Conservation (phyloP, 139 green algal species). For the Chlorella sp. region DNA sequence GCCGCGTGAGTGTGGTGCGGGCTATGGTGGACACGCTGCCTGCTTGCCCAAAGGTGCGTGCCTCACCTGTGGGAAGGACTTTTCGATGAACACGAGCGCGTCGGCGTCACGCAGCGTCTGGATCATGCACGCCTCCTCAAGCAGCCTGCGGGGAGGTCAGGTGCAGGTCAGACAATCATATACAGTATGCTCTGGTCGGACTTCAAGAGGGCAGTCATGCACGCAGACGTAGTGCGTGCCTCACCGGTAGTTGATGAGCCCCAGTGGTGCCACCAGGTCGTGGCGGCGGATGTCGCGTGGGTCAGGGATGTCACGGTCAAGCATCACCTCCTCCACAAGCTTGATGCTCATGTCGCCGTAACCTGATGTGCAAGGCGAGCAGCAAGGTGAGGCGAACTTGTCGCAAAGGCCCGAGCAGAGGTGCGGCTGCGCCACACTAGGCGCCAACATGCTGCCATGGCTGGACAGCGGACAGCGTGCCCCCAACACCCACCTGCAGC, state of each 20-base stretch:
- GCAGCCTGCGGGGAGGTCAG: conserved; percentile 12
- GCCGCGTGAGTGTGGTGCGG: neutral
- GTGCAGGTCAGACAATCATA: neutral
- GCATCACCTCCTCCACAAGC: conserved; percentile 46
- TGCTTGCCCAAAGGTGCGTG: neutral
- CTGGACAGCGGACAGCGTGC: no score
- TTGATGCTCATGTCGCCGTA: conserved; percentile 19
- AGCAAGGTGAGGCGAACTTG: no score
- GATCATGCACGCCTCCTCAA: conserved; percentile 36
- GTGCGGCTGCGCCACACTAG: no score
- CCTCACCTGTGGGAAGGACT: conserved; percentile 29
- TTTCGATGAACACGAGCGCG: conserved; percentile 50
- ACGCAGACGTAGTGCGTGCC: neutral
- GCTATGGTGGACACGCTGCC: neutral
- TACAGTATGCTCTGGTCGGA: no score
- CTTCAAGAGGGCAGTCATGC: neutral
- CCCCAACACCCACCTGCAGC: conserved; percentile 24
- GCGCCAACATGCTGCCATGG: no score
- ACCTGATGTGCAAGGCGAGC: conserved; percentile 2
- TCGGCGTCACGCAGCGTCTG: conserved; percentile 44
- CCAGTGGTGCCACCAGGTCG: conserved; percentile 30
- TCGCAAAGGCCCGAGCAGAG: no score
- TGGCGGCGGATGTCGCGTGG: conserved; percentile 42
- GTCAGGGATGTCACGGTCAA: conserved; percentile 38
- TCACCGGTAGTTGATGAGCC: conserved; percentile 32